Evolutionary conservation across 257 asterid species (phyloP).

Genomic region (Gynochthodes officinalis): DNA sequence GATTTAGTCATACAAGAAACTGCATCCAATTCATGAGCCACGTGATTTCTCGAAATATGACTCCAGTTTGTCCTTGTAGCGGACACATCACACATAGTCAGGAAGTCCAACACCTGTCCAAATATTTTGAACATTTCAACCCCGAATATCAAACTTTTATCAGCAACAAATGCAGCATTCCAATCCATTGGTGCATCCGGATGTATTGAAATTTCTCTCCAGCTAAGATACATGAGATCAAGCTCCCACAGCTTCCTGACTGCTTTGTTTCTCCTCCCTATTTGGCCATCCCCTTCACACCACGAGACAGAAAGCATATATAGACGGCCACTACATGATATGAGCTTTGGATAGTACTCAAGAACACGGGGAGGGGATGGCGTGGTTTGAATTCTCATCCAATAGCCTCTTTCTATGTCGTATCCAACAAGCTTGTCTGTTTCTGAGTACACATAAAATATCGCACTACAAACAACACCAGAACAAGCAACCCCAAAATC

Average conservation of each 20-base stretch:
- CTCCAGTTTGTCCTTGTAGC: conserved; percentile 47
- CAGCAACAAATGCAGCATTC: conserved; percentile 91
- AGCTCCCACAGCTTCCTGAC: conserved; percentile 96
- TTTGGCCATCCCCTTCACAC: conserved; percentile 97
- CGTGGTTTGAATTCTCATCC: conserved; percentile 67
- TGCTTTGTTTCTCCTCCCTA: conserved; percentile 93
- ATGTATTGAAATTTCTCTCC: conserved; percentile 66
- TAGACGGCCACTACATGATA: conserved; percentile 57
- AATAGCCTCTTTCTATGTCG: conserved; percentile 76
- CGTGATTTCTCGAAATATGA: conserved; percentile 71
- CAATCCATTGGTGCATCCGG: conserved; percentile 99
- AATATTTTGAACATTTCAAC: conserved; percentile 95
- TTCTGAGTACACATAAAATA: conserved; percentile 83
- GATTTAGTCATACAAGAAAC: conserved; percentile 87
- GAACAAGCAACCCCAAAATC: conserved; percentile 88
- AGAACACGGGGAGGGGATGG: conserved; percentile 79
- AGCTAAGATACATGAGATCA: conserved; percentile 43
- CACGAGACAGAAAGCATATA: conserved; percentile 85
- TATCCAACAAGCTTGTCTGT: conserved; percentile 70
- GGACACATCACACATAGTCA: conserved; percentile 57
- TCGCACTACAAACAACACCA: conserved; percentile 61
- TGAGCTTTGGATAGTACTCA: conserved; percentile 78
- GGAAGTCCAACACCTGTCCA: conserved; percentile 90
- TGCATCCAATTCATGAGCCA: conserved; percentile 74
- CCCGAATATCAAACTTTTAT: conserved; percentile 59